Evolutionary conservation across 179 eudicot species (phyloP), one percentile per base, ranked within the genome.

Genomic region (Amaranthus tricolor): DNA sequence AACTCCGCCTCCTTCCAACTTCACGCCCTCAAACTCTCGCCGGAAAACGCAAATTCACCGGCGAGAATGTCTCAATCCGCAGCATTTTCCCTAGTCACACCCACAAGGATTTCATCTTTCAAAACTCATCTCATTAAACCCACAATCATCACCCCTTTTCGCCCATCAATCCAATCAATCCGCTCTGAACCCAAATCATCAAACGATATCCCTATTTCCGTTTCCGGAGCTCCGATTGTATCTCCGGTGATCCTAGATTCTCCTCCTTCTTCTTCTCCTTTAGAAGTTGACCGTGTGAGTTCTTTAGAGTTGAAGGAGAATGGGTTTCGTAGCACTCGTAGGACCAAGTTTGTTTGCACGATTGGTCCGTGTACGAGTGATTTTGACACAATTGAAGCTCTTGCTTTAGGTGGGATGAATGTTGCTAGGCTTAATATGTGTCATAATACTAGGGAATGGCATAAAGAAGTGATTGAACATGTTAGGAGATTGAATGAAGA

Each of bases 391-490:
- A 78, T 92, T 60, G 98, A 90, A 86, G 91, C 87, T 67, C 68
- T 94, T 63, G 97, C 98, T 0, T 84, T 82, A 4, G 97, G 94
- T 0, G 98, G 98, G 7, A 94, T 94, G 98, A 90, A 94, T 66
- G 97, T 94, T 0, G 97, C 96, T 1, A 72, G 98, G 79, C 80
- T 94, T 61, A 94, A 92, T 31, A 90, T 94, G 97, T 90, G 97
- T 20, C 98, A 94, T 64, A 88, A 88, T 0, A 89, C 91, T 0
- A 74, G 91, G 20, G 91, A 85, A 70, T 92, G 98, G 98, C 98
- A 92, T 72, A 72, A 70, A 81, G 78, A 63, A 68, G 98, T 94
- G 44, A 90, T 94, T 47, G 82, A 89, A 78, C 78, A 87, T 5
- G 93, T 92, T 66, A 89, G 90, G 85, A 86, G 78, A 80, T 78